phyloP scores from a whole-genome alignment of 345 rosid genomes.

The Rhizophora apiculata region DNA sequence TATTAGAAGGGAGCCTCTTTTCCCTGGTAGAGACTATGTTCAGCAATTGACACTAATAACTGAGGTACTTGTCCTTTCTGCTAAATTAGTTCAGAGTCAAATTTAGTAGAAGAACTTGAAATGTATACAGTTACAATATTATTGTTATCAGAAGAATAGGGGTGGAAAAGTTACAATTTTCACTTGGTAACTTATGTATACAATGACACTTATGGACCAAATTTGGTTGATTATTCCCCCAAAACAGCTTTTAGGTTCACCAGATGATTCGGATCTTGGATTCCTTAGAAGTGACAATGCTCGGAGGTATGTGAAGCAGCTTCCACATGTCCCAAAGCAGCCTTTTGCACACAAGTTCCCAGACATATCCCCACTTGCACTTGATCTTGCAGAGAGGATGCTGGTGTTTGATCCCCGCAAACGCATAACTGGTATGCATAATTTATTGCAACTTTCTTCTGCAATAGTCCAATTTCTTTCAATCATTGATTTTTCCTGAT shows the following conservation, averaged over 20 bases:
- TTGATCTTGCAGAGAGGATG: slow-evolving; percentile 86
- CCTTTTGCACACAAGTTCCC: slow-evolving; percentile 66
- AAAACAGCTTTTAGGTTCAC: slow-evolving; percentile 73
- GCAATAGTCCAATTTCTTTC: background rate
- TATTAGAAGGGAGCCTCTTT: slow-evolving; percentile 66
- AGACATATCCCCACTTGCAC: slow-evolving; percentile 54
- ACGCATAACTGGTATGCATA: slow-evolving; percentile 66
- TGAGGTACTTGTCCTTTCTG: slow-evolving; percentile 45
- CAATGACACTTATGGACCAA: background rate
- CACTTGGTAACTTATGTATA: background rate
- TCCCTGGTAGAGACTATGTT: slow-evolving; percentile 84
- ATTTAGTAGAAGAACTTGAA: background rate
- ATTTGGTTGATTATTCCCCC: background rate
- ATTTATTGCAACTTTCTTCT: background rate
- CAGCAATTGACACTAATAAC: slow-evolving; percentile 78
- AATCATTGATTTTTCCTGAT: background rate
- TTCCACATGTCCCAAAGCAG: slow-evolving; percentile 64
- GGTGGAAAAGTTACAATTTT: slow-evolving; percentile 8
- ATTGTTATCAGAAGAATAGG: background rate
- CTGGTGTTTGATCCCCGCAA: slow-evolving; percentile 79
- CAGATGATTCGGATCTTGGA: slow-evolving; percentile 78
- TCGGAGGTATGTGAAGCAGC: slow-evolving; percentile 71
- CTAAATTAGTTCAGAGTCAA: background rate
- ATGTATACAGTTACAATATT: background rate
- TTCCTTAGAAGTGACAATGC: slow-evolving; percentile 84